phyloP scores from a whole-genome alignment of 2,329 filamentous ascomycete species.

The Alternaria dauci region DNA sequence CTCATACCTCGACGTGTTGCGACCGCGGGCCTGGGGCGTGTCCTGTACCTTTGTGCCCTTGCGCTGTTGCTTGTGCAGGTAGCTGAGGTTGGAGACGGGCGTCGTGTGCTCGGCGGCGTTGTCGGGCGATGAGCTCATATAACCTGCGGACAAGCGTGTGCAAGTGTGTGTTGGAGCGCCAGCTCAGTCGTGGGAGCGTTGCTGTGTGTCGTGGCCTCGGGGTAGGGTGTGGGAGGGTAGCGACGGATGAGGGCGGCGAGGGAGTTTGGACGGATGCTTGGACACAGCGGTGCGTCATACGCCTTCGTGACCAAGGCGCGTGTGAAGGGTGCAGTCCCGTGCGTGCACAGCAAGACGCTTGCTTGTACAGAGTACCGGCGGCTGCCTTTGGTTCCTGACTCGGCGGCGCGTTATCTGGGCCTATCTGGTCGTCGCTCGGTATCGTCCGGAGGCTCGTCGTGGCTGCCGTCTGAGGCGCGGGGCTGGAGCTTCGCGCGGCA shows the following conservation, averaged over 20 bases:
- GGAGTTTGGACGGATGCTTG: slow-evolving; percentile 24
- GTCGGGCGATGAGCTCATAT: slow-evolving; percentile 53
- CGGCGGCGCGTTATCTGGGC: slow-evolving; percentile 18
- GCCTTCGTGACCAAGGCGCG: slow-evolving; percentile 28
- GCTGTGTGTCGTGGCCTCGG: slow-evolving; percentile 4
- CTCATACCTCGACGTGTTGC: slow-evolving; percentile 52
- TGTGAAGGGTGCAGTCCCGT: slow-evolving; percentile 33
- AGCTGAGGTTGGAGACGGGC: slow-evolving; percentile 46
- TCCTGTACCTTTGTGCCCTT: slow-evolving; percentile 46
- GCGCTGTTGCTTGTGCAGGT: slow-evolving; percentile 49
- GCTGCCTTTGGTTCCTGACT: slow-evolving; percentile 26
- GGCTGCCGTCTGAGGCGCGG: slow-evolving; percentile 11
- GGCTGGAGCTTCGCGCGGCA: slow-evolving; percentile 20
- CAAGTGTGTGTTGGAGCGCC: slow-evolving; percentile 18
- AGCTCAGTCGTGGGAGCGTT: slow-evolving; percentile 13
- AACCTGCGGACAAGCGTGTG: slow-evolving; percentile 34
- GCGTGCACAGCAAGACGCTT: slow-evolving; percentile 21
- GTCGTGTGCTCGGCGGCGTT: slow-evolving; percentile 38
- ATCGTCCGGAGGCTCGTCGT: slow-evolving; percentile 19
- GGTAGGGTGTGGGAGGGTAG: slow-evolving; percentile 13
- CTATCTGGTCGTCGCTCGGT: slow-evolving; percentile 18
- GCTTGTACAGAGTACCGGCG: slow-evolving; percentile 7
- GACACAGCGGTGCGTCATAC: slow-evolving; percentile 41
- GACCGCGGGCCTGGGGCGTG: slow-evolving; percentile 46
- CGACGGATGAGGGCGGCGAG: slow-evolving; percentile 28